These are phyloP conservation scores for Coniferiporia weirii DNA, from an alignment of 1,284 basidiomycete genomes.

Conservation along the genomic window DNA sequence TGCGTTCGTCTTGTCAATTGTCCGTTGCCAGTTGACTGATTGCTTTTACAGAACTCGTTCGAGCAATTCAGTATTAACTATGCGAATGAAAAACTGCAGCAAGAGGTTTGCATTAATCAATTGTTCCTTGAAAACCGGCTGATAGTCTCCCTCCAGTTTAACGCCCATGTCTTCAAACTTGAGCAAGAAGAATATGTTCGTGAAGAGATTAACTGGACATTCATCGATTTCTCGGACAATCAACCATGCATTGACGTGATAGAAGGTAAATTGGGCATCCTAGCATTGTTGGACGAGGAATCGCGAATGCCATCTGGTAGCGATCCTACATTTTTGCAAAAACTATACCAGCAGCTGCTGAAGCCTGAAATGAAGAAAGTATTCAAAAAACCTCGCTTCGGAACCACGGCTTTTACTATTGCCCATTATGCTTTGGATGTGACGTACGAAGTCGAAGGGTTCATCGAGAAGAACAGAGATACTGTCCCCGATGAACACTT, in stretches of 20 bases:
- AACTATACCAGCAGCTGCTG: constrained; percentile 82
- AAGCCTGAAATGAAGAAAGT: constrained; percentile 86
- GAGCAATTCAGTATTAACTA: constrained; percentile 99
- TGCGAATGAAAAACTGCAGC: constrained; percentile 97
- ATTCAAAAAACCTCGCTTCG: constrained; percentile 98
- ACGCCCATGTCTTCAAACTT: constrained; percentile 98
- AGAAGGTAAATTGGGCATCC: constrained; percentile 93
- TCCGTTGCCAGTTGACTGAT: constrained; percentile 16
- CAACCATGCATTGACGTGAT: constrained; percentile 99
- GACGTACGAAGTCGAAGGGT: constrained; percentile 97
- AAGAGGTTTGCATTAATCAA: constrained; percentile 56
- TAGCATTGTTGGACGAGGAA: constrained; percentile 95
- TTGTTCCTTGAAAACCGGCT: background rate
- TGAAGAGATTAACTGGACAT: constrained; percentile 99
- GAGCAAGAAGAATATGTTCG: constrained; percentile 99
- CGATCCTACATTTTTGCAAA: constrained; percentile 91
- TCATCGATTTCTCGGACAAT: constrained; percentile 99
- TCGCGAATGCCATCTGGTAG: constrained; percentile 94
- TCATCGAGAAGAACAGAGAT: constrained; percentile 98
- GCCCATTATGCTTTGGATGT: constrained; percentile 98
- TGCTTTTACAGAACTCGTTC: constrained; percentile 75
- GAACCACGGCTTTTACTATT: constrained; percentile 95
- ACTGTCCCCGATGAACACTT: constrained; percentile 99
- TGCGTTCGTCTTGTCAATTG: constrained; percentile 18
- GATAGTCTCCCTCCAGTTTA: constrained; percentile 58